Conservation (phyloP, 176 grass and related monocot species). For the Alopecurus myosuroides region DNA sequence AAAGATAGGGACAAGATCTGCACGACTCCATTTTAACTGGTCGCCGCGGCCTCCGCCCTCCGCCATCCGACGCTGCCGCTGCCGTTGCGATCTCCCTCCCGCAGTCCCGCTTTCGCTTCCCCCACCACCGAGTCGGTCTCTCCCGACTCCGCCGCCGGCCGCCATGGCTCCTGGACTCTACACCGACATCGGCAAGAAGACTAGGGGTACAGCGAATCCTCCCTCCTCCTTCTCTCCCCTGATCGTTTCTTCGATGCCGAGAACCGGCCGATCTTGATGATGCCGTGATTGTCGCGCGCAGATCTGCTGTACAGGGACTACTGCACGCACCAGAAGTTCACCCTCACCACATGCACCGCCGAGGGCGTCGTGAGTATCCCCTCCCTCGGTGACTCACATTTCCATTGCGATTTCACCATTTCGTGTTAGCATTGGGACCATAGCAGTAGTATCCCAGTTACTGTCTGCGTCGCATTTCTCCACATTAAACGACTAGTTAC, state of each 20-base stretch:
- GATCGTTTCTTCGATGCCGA: not conserved
- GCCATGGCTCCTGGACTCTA: constrained; percentile 72
- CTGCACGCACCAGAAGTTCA: constrained; percentile 73
- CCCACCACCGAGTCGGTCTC: not conserved
- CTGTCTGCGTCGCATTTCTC: not conserved
- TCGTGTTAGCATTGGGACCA: not conserved
- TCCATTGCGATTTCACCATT: not conserved
- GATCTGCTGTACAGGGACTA: constrained; percentile 93
- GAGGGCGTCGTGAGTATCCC: constrained; percentile 65
- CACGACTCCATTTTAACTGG: constrained; percentile 16
- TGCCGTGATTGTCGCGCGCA: not conserved
- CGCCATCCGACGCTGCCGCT: not conserved
- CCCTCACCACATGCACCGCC: constrained; percentile 58
- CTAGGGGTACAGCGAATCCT: constrained; percentile 41
- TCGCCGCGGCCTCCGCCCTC: constrained; percentile 12
- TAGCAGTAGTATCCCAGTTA: not conserved
- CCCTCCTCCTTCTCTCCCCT: not conserved
- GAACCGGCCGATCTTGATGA: constrained; percentile 11
- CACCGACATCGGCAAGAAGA: constrained; percentile 77
- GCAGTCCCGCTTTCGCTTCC: not conserved
- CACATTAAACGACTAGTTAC: not conserved
- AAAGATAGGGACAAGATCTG: constrained; percentile 21
- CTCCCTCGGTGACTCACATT: not conserved
- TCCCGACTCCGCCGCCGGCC: not conserved
- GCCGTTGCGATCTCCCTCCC: not conserved